Conservation (phyloP, 2,329 filamentous ascomycete genomes). For the Esteya vermicola region DNA sequence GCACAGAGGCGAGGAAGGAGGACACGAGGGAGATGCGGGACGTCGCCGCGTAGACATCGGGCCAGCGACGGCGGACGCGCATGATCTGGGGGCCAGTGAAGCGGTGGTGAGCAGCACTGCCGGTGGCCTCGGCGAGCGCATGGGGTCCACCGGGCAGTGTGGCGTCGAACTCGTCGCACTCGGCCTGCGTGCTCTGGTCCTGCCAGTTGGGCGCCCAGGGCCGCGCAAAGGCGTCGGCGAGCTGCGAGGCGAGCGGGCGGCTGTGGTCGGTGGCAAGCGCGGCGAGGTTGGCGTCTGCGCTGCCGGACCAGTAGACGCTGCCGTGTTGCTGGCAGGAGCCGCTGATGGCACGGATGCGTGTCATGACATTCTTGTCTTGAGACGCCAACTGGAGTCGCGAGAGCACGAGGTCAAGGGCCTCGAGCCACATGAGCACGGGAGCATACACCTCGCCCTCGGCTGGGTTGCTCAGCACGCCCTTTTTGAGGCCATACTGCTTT, state of each 20-base stretch:
- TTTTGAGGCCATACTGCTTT: constrained; percentile 61
- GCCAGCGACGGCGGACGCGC: constrained; percentile 66
- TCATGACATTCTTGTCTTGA: constrained; percentile 44
- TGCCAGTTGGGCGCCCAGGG: constrained; percentile 94
- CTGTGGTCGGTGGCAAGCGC: constrained; percentile 31
- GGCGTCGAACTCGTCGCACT: constrained; percentile 80
- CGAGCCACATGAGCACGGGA: constrained; percentile 87
- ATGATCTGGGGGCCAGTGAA: constrained; percentile 98
- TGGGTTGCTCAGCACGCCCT: constrained; percentile 76
- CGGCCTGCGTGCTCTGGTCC: constrained; percentile 82
- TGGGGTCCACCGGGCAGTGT: constrained; percentile 46
- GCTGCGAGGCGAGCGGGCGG: constrained; percentile 56
- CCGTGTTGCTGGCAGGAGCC: constrained; percentile 96
- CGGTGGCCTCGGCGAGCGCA: constrained; percentile 64
- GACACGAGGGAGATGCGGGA: constrained; percentile 85
- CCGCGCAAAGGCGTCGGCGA: constrained; percentile 56
- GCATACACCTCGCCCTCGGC: constrained; percentile 80
- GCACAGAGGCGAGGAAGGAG: constrained; percentile 82
- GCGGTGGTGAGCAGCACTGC: constrained; percentile 88
- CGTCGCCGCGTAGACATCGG: constrained; percentile 67
- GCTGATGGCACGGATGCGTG: constrained; percentile 65
- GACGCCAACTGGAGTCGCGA: no score
- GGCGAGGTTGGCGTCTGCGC: constrained; percentile 51
- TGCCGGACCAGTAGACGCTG: constrained; percentile 78
- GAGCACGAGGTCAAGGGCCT: constrained; percentile 79